Base-by-base conservation (phyloP, 2,329 filamentous ascomycete genomes). In the Karstenula rhodostoma region DNA sequence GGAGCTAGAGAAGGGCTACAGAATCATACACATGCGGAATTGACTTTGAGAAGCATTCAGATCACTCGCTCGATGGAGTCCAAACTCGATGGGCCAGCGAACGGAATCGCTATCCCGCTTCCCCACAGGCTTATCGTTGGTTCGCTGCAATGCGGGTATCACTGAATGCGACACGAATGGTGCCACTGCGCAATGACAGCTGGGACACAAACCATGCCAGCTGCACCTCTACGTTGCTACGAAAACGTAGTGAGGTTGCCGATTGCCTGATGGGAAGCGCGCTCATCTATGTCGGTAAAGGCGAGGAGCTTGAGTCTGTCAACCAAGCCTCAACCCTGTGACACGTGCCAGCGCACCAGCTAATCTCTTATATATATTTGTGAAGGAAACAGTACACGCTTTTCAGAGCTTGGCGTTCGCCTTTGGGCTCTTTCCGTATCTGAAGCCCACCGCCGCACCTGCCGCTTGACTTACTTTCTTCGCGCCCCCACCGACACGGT, bases 151-250 rank as follows among this genome's bases (percentile, higher is more conserved):
- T 32, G 27, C 19, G 48, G n/a, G 17, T 22, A 4, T 51, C 37
- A 15, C 48, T 25, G 48, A 40, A 51, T 32, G 48, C 32, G 29
- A 29, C 48, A 51, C 48, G 23, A 40, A 40, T 32, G 48, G 48
- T 51, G 48, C 23, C 32, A 51, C 48, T 22, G 48, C 32, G 19
- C 29, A 17, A 23, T 48, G 48, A 13, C 48, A 25, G 12, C 13
- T 9, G 19, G 40, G 48, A 51, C 22, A 51, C 48, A 25, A 37
- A 10, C 25, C 4, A 13, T 37, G 10, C 19, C 32, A 23, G 32
- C 17, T n/a, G 29, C 47, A 32, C n/a, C 47, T 5, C 25, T 23
- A 10, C 5, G 13, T 15, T 22, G 19, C 4, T 33, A 32, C 22
- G 1, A 2, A 40, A 37, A 8, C 32, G 10, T 15, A 37, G 19